A percentile compares a stretch with the other conserved stretches of the same genome.
Conservation (phyloP, 192 early-diverging fungal genomes). For the Coemansia sp. region DNA sequence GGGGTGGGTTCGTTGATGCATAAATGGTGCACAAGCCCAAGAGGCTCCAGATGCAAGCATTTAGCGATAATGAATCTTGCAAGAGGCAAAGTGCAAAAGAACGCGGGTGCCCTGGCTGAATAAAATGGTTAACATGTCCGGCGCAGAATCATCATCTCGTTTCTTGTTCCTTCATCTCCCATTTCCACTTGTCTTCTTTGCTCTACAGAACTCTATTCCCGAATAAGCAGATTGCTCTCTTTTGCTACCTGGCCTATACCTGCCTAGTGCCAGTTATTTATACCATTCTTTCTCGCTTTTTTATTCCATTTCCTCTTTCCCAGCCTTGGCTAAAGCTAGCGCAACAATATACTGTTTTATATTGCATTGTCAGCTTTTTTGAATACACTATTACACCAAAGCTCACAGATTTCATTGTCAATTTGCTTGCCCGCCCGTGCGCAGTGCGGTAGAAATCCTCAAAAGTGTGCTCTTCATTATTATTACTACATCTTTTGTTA, state of each 20-base stretch:
- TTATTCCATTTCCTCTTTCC: not conserved
- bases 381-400: not conserved
- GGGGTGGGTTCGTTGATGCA: constrained; percentile 9
- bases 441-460: no score
- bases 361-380: not conserved
- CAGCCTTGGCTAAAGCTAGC: not conserved
- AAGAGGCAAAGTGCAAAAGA: constrained; percentile 8
- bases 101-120: constrained; percentile 15
- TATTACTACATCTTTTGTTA: not conserved
- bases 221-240: not conserved
- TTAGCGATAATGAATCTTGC: constrained; percentile 43
- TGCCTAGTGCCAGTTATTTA: not conserved
- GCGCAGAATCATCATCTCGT: constrained; percentile 5
- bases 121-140: constrained; percentile 22
- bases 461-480: constrained; percentile 1
- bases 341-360: not conserved
- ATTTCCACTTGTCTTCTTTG: constrained; percentile 1
- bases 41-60: constrained; percentile 31
- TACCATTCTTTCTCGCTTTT: no score
- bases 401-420: no score
- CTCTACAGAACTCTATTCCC: not conserved
- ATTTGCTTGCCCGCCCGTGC: no score
- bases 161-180: constrained; percentile 4
- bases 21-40: constrained; percentile 2
- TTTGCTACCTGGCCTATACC: constrained; percentile 1